Conservation (phyloP, 345 rosid genomes). For the Turritis glabra region DNA sequence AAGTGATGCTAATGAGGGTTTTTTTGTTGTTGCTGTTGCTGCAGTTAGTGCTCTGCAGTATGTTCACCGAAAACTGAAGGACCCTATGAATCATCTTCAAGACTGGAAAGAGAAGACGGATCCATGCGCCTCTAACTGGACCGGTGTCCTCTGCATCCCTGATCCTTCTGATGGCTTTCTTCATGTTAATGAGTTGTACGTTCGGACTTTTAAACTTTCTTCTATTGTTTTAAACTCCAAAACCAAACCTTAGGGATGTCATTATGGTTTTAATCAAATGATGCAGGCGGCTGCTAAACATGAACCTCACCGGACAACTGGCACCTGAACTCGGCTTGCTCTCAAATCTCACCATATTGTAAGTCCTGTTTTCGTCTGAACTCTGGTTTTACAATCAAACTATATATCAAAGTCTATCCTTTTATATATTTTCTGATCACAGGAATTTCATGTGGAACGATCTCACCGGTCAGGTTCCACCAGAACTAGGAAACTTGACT, state of each 20-base stretch:
- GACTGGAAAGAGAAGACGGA: constrained; percentile 34
- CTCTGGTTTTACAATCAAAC: constrained; percentile 8
- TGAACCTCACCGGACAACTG: constrained; percentile 43
- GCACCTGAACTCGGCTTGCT: constrained; percentile 46
- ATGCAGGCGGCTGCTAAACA: constrained; percentile 42
- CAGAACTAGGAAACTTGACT: constrained; percentile 46
- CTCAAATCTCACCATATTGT: constrained; percentile 38
- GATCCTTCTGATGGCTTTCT: constrained; percentile 48
- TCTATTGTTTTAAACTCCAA: background rate
- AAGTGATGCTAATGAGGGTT: background rate
- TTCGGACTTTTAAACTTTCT: background rate
- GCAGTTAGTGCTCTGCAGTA: constrained; percentile 21
- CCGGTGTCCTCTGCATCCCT: constrained; percentile 34
- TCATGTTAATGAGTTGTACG: constrained; percentile 70
- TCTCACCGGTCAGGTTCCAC: constrained; percentile 47
- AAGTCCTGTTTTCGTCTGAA: constrained; percentile 11
- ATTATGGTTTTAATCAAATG: background rate
- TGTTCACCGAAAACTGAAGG: constrained; percentile 30
- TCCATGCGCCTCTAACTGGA: constrained; percentile 39
- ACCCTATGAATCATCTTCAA: constrained; percentile 33
- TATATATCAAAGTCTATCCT: background rate
- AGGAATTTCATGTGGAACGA: constrained; percentile 58
- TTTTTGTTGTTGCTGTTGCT: background rate
- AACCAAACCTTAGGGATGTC: background rate
- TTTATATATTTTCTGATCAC: constrained; percentile 1